Base-by-base conservation (phyloP, 208 protist genomes). In the Wallacemonas sp. region DNA sequence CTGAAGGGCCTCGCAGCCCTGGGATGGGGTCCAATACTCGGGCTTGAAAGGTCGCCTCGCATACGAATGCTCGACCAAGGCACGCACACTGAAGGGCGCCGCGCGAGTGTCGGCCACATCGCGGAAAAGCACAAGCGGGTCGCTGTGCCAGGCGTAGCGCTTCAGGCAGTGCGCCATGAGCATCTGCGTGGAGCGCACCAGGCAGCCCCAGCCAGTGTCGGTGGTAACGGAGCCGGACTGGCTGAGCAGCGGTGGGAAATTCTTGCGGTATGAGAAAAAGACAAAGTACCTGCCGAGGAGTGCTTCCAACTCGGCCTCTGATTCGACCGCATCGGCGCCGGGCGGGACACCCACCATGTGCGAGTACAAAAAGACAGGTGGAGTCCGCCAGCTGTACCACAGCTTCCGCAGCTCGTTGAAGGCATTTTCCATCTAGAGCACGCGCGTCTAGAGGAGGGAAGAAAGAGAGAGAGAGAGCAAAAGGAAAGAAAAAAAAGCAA, bases 141-240 rank as follows among this genome's bases (percentile, higher is more conserved):
- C 22, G 16, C 10, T 16, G 52, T 59, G 52, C 16, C 54, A 46
- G n/a, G 33, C 54, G 71, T 91, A 65, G 2, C 70, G 64, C 25
- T 65, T 57, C 23, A 95, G 64, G 41, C 79, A 80, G 46, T 88
- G 86, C n/a, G 84, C 86, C 20, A 95, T 62, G 2, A 95, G 74
- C 89, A 95, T 95, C 76, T 95, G 89, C 14, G 81, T 75, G 3
- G 82, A 74, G 23, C 89, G 89, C 26, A 82, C 72, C 20, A 95
- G 74, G 55, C 89, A 95, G 44, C 89, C 89, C 89, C 89, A 95
- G 23, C 89, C 89, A 33, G 79, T 75, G 57, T 95, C 89, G 0
- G 82, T 81, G 39, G 72, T 57, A 12, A 86, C 42, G 25, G 57
- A 63, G 16, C 12, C 26, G 7, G 33, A 29, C 12, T 3, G 3